Conservation (phyloP, 1,284 basidiomycete species). For the Prillingera fragicola region DNA sequence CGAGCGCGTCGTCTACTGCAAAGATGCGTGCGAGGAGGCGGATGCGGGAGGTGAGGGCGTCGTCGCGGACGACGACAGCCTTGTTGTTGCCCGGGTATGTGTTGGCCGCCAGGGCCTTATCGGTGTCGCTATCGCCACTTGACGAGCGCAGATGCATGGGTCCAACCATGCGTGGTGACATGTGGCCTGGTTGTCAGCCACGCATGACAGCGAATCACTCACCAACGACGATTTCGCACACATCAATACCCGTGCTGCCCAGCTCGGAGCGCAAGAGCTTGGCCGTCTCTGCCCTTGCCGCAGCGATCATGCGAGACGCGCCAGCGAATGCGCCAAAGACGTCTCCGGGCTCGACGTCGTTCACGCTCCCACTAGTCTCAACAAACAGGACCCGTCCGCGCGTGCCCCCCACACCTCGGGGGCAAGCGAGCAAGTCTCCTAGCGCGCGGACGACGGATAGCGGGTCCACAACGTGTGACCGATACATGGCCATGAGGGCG, state of each 20-base stretch:
- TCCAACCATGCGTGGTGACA: constrained; percentile 18
- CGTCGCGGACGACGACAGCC: neutral
- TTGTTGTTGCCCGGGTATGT: neutral
- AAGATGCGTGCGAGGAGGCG: constrained; percentile 31
- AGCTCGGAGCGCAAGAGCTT: constrained; percentile 30
- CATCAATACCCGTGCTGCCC: constrained; percentile 27
- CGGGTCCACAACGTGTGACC: constrained; percentile 36
- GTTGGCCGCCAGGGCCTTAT: constrained; percentile 5
- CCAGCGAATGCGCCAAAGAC: neutral
- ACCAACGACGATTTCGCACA: constrained; percentile 42
- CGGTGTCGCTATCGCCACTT: constrained; percentile 26
- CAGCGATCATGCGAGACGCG: constrained; percentile 24
- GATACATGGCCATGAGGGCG: constrained; percentile 31
- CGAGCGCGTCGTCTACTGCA: constrained; percentile 42
- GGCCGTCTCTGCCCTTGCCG: constrained; percentile 27
- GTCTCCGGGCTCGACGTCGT: constrained; percentile 7
- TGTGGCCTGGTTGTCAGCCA: constrained; percentile 21
- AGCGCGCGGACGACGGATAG: constrained; percentile 34
- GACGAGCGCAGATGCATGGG: constrained; percentile 16
- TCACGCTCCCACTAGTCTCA: constrained; percentile 31
- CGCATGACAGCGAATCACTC: constrained; percentile 15
- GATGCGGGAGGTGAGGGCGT: constrained; percentile 20
- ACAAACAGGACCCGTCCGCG: constrained; percentile 35
- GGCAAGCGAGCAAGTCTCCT: constrained; percentile 26
- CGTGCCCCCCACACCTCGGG: constrained; percentile 4